A percentile compares a stretch with the other conserved stretches of the same genome.
Conservation (phyloP, 495 filamentous ascomycete species). For the Astrothelium subdiscretum region DNA sequence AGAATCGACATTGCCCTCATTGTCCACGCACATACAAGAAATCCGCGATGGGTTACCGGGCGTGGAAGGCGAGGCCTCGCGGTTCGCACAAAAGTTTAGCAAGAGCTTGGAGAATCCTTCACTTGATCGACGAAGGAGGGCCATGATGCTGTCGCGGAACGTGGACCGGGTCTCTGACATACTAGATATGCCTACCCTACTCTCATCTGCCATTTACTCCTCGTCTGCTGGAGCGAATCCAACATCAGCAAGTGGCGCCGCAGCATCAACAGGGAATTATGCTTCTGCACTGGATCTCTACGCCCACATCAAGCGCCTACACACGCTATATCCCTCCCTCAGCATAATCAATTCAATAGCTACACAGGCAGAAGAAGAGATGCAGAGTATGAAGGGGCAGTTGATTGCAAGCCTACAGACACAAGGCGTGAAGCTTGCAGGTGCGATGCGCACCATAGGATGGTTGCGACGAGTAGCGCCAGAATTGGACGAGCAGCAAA, state of each 20-base stretch:
- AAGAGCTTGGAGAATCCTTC: conserved; percentile 60
- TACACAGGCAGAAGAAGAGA: conserved; percentile 70
- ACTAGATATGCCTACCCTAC: conserved; percentile 76
- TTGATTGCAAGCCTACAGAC: conserved; percentile 66
- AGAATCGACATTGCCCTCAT: conserved; percentile 49
- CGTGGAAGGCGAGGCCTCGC: conserved; percentile 65
- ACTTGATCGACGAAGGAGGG: conserved; percentile 64
- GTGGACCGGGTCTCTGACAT: conserved; percentile 85
- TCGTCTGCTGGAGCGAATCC: conserved; percentile 26
- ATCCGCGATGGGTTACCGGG: conserved; percentile 62
- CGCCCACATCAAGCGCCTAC: conserved; percentile 82
- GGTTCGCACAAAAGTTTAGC: conserved; percentile 76
- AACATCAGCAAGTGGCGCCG: conserved; percentile 12
- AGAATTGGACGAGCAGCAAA: conserved; percentile 38
- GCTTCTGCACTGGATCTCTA: conserved; percentile 84
- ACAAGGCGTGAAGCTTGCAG: conserved; percentile 75
- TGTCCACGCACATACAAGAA: conserved; percentile 50
- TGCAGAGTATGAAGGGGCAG: conserved; percentile 78
- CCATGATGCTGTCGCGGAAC: conserved; percentile 76
- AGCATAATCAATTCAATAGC: conserved; percentile 61
- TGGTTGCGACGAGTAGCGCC: conserved; percentile 83
- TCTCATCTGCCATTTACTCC: conserved; percentile 61
- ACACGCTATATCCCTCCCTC: conserved; percentile 70
- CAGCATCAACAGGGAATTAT: conserved; percentile 47
- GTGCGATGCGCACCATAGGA: conserved; percentile 81